A percentile compares a stretch with the other conserved stretches of the same genome.
Conservation (phyloP, 352 stramenopile species). For the Phytophthora tubulina region DNA sequence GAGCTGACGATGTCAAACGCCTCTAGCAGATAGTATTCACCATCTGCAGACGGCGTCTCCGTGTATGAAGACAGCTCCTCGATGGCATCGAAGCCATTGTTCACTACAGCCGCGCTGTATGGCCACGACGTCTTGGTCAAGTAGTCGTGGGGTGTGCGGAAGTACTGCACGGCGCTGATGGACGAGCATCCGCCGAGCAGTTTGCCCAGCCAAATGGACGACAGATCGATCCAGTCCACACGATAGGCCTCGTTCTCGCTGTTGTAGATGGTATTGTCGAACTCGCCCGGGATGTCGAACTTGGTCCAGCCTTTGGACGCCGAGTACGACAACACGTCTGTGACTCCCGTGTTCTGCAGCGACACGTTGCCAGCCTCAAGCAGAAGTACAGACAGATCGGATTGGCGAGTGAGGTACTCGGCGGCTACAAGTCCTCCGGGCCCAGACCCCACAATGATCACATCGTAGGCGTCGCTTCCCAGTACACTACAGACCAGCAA, state of each 20-base stretch:
- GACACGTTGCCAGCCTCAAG: conserved; percentile 60
- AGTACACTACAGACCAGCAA: background rate
- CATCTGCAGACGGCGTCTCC: conserved; percentile 57
- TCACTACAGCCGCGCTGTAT: conserved; percentile 63
- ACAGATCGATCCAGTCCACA: conserved; percentile 50
- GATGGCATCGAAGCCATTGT: conserved; percentile 59
- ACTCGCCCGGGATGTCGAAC: conserved; percentile 65
- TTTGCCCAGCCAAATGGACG: conserved; percentile 72
- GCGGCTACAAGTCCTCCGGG: conserved; percentile 66
- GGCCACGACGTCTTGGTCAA: conserved; percentile 51
- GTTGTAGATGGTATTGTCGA: conserved; percentile 60
- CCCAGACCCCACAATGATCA: conserved; percentile 66
- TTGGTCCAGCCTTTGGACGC: conserved; percentile 37
- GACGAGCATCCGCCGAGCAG: conserved; percentile 81
- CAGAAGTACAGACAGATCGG: conserved; percentile 57
- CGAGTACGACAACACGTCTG: conserved; percentile 42
- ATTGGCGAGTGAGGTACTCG: conserved; percentile 56
- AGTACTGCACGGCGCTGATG: conserved; percentile 85
- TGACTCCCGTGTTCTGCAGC: conserved; percentile 51
- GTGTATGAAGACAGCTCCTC: conserved; percentile 55
- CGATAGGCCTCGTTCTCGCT: conserved; percentile 54
- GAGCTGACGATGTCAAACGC: conserved; percentile 57
- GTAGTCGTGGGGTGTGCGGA: conserved; percentile 68
- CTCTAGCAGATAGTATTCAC: conserved; percentile 57
- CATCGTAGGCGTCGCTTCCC: conserved; percentile 49